A percentile compares a stretch with the other conserved stretches of the same genome.
Evolutionary conservation across 108 stramenopile genomes (phyloP).

Genomic region (Fragilaria crotonensis): DNA sequence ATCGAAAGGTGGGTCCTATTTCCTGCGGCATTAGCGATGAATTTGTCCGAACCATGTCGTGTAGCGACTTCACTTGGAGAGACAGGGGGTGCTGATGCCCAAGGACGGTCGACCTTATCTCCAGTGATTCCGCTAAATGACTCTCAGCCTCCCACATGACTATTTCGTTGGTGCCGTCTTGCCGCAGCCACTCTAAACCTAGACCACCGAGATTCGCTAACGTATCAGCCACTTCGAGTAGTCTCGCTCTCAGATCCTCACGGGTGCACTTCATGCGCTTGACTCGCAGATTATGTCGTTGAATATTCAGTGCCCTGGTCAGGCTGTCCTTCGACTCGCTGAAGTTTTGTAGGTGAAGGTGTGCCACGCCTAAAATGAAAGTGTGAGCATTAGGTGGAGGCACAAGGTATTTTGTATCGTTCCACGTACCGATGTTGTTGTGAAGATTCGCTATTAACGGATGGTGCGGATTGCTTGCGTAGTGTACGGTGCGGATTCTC

Average conservation of each 20-base stretch:
- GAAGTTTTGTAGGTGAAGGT: constrained; percentile 44
- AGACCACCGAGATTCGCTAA: constrained; percentile 53
- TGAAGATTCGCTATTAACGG: constrained; percentile 46
- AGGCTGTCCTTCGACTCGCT: constrained; percentile 18
- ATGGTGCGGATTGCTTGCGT: constrained; percentile 26
- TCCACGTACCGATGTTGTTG: constrained; percentile 53
- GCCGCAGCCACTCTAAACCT: constrained; percentile 48
- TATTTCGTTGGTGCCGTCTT: constrained; percentile 29
- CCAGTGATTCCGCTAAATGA: constrained; percentile 41
- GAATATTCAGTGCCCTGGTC: constrained; percentile 42
- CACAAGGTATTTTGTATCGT: not conserved
- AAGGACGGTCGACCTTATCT: constrained; percentile 33
- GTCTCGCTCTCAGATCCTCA: not conserved
- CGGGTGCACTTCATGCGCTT: not conserved
- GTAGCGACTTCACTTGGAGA: constrained; percentile 16
- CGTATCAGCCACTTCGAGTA: constrained; percentile 47
- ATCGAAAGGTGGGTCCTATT: no score
- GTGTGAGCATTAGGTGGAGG: not conserved
- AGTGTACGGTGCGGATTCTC: constrained; percentile 31
- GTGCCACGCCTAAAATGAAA: not conserved
- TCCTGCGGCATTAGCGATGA: no score
- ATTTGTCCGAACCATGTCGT: not conserved
- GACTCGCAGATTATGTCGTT: constrained; percentile 13
- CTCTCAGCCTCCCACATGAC: constrained; percentile 27
- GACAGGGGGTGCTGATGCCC: constrained; percentile 31